Conservation (phyloP, 2,329 filamentous ascomycete species). For the Colletotrichum liaoningense region DNA sequence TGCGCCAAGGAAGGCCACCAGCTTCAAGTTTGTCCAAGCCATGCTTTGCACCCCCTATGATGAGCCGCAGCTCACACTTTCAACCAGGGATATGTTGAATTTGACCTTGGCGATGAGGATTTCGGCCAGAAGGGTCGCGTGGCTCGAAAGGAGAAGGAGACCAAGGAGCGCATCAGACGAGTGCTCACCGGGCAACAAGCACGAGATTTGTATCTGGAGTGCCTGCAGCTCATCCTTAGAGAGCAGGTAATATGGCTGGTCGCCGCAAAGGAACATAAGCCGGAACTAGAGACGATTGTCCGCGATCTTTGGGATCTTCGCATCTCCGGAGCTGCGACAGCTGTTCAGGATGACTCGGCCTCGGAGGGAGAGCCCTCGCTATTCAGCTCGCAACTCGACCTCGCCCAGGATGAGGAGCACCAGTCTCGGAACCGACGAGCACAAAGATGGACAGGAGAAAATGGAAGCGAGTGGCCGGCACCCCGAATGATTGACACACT, state of each 20-base stretch:
- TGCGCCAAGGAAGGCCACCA: conserved; percentile 81
- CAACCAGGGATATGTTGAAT: conserved; percentile 64
- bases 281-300: conserved; percentile 82
- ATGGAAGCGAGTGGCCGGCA: conserved; percentile 61
- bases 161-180: conserved; percentile 62
- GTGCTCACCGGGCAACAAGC: conserved; percentile 76
- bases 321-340: conserved; percentile 54
- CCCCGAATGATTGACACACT: conserved; percentile 82
- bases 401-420: conserved; percentile 41
- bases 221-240: conserved; percentile 85
- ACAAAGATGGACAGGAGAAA: conserved; percentile 57
- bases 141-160: conserved; percentile 68
- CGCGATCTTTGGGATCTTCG: conserved; percentile 88
- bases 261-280: conserved; percentile 71
- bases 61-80: neutral
- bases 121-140: conserved; percentile 70
- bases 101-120: conserved; percentile 73
- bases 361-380: conserved; percentile 45
- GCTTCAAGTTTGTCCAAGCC: conserved; percentile 68
- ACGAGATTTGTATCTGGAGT: conserved; percentile 83
- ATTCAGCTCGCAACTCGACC: conserved; percentile 52
- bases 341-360: conserved; percentile 41
- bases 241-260: conserved; percentile 84
- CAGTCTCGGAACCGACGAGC: conserved; percentile 45
- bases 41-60: neutral